Conservation (phyloP, 495 filamentous ascomycete species). For the Aspergillus ellipticus region DNA sequence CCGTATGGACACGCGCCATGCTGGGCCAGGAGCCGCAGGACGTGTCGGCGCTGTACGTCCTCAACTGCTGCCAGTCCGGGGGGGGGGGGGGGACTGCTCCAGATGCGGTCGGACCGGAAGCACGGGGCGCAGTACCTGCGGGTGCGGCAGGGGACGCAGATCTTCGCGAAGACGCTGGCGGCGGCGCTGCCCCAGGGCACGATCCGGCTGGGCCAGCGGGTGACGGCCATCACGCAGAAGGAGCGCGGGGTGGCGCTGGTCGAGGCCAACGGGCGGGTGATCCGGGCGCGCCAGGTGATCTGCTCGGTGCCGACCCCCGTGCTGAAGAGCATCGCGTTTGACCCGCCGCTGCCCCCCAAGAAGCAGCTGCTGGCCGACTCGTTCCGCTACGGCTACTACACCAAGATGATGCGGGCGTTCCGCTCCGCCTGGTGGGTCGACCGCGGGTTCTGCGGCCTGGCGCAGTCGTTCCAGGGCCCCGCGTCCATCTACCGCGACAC, state of each 20-base stretch:
- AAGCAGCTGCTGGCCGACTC: conserved; percentile 16
- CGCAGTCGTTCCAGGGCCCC: conserved; percentile 31
- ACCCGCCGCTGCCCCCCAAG: conserved; percentile 19
- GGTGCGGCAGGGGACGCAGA: conserved; percentile 32
- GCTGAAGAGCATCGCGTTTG: conserved; percentile 32
- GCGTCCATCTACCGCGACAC: conserved; percentile 39
- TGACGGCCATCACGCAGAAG: conserved; percentile 8
- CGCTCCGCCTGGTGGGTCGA: conserved; percentile 37
- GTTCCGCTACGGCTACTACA: conserved; percentile 32
- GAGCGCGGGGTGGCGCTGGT: background rate
- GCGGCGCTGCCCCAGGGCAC: conserved; percentile 15
- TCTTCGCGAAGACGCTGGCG: conserved; percentile 25
- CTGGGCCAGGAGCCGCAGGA: conserved; percentile 41
- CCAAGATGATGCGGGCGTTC: conserved; percentile 36
- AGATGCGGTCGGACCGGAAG: conserved; percentile 35
- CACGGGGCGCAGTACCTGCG: conserved; percentile 44
- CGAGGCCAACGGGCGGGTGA: conserved; percentile 4
- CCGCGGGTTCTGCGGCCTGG: conserved; percentile 31
- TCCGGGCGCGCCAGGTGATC: conserved; percentile 35
- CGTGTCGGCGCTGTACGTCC: conserved; percentile 42
- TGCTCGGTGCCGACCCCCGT: conserved; percentile 29
- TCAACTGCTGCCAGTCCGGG: conserved; percentile 47
- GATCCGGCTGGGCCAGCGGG: conserved; percentile 21
- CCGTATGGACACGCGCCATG: conserved; percentile 41
- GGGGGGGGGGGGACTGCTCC: conserved; percentile 39